Conservation (phyloP, 768 basidiomycete genomes). For the Lepiota venenata region DNA sequence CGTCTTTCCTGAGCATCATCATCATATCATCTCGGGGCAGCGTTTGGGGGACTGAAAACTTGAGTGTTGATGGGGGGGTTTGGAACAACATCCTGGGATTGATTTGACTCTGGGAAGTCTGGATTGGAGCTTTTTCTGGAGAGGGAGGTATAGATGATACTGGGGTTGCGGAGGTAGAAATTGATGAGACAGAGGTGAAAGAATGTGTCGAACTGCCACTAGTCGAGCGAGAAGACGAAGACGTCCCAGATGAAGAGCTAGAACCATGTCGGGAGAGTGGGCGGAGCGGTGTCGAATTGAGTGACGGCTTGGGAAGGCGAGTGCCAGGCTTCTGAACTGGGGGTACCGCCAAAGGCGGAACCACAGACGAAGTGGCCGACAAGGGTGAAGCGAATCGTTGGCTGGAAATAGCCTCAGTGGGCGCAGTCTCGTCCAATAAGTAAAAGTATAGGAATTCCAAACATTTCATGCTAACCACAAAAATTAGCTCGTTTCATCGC, state of each 20-base stretch:
- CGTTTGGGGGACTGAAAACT: slow-evolving; percentile 25
- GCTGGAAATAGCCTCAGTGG: slow-evolving; percentile 4
- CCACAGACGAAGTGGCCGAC: slow-evolving; percentile 24
- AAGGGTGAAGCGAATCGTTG: slow-evolving; percentile 16
- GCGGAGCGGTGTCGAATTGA: slow-evolving; percentile 31
- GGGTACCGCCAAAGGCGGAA: slow-evolving; percentile 11
- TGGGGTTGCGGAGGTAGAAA: slow-evolving; percentile 37
- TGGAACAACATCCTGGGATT: not conserved
- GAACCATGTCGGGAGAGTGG: slow-evolving; percentile 38
- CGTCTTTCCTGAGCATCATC: slow-evolving; percentile 65
- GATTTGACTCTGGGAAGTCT: slow-evolving; percentile 7
- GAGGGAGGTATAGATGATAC: slow-evolving; percentile 38
- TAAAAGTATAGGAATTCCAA: slow-evolving; percentile 96
- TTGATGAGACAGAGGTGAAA: slow-evolving; percentile 40
- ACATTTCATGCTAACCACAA: slow-evolving; percentile 79
- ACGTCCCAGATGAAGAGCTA: slow-evolving; percentile 17
- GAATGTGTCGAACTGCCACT: slow-evolving; percentile 40
- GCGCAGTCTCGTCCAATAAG: slow-evolving; percentile 71
- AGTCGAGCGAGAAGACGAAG: slow-evolving; percentile 35
- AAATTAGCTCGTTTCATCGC: not conserved
- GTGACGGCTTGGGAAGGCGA: slow-evolving; percentile 36
- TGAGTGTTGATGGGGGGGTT: slow-evolving; percentile 14
- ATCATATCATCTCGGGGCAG: slow-evolving; percentile 38
- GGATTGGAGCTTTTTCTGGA: slow-evolving; percentile 35
- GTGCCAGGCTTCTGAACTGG: slow-evolving; percentile 28